Evolutionary conservation across 345 rosid genomes (phyloP), one percentile per base, ranked within the genome.

Genomic region (Salix exigua): DNA sequence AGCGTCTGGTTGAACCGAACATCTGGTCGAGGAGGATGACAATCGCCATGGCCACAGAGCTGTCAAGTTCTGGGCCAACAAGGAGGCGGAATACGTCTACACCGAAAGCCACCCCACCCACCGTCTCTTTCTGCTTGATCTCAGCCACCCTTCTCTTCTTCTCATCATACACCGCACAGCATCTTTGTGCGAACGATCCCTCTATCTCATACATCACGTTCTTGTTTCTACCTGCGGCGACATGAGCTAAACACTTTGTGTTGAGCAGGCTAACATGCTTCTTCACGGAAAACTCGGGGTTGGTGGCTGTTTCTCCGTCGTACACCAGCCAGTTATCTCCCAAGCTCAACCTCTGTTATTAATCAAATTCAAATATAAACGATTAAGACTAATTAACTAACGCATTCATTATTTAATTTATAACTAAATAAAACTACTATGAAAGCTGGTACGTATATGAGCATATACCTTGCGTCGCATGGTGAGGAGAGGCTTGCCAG

Each of bases 21-120:
- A 96, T 96, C 83, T 92, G 96, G 72, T 93, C 98, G 7, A 96
- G 94, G 50, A 93, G 87, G 76, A 93, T 92, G 78, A 91, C 92
- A 0, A 96, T 70, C 4, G 96, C 92, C 99, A 93, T 93, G 46
- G 98, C 98, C 2, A 86, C 76, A 3, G 90, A 67, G 2, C 75
- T 60, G n/a, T 87, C 90, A 77, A 92, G 85, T 60, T 86, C 94
- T 3, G 93, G 86, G 73, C 86, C 91, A 65, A 96, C 89, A 2
- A 90, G 66, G 14, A 96, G 91, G 11, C 88, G 89, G 82, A 89
- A 96, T 0, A 96, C 94, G 69, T 96, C 98, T 40, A 71, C 76
- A 1, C 99, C 98, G 11, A 93, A 89, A 3, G 77, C 87, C 21
- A 84, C 91, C 42, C 95, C 94, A 55, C 91, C 88, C 0, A 75